Percentiles rank a stretch among this genome's conserved stretches.
These are phyloP conservation scores for Stenocarpella maydis DNA, from an alignment of 2,329 filamentous ascomycete genomes.

Conservation along the genomic window DNA sequence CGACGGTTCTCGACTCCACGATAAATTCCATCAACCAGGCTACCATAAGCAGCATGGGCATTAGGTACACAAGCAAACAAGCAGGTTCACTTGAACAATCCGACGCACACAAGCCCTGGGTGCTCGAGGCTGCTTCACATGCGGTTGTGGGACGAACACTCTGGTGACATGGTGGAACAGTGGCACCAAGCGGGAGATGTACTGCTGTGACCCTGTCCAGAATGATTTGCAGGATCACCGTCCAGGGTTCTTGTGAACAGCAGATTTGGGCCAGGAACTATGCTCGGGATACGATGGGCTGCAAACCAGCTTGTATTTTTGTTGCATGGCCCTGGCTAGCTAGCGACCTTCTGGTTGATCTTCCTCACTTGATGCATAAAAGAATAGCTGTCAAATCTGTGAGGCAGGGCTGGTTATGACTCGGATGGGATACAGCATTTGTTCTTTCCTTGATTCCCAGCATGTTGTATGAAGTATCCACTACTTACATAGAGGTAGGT, in stretches of 20 bases:
- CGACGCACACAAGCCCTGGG: neutral
- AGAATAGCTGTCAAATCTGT: too few relatives aligned
- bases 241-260: neutral
- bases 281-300: too few relatives aligned
- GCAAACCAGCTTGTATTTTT: too few relatives aligned
- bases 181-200: neutral
- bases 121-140: neutral
- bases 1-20: too few relatives aligned
- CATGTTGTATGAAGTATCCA: neutral
- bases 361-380: too few relatives aligned
- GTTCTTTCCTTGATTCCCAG: neutral
- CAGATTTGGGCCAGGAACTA: neutral
- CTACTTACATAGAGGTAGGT: neutral
- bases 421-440: neutral
- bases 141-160: neutral
- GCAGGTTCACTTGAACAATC: neutral
- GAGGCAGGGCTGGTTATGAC: too few relatives aligned
- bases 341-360: too few relatives aligned
- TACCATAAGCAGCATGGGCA: too few relatives aligned
- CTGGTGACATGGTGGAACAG: neutral
- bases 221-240: neutral
- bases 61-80: neutral
- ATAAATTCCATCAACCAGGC: neutral
- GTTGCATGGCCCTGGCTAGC: too few relatives aligned
- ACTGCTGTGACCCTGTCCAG: neutral